Base-by-base conservation (phyloP, 176 grass and related monocot genomes). In the Paspalum vaginatum region DNA sequence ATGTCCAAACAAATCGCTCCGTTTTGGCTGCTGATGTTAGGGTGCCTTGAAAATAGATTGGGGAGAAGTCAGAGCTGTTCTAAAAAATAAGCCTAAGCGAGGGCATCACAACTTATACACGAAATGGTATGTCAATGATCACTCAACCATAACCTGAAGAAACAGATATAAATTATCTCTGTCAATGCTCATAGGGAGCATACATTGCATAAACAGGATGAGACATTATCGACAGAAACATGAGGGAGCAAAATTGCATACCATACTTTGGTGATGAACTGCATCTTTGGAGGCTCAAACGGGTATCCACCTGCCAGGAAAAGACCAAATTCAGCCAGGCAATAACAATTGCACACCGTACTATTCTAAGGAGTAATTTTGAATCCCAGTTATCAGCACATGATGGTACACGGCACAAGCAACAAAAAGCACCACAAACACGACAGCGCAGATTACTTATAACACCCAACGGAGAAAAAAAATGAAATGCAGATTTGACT, bases 1-100 rank as follows among this genome's bases (percentile, higher is more conserved):
- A 99, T 99, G 75, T 99, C 97, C 86, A 99, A 96, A 82, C 97
- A 99, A 84, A 99, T 99, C 49, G 97, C 97, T 43, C 97, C 97
- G 67, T 91, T 99, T 84, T 99, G 97, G 85, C 93, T 99, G 84
- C 97, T 99, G 69, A 99, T 99, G 37, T 99, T 99, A 63, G 97
- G 97, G 48, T 99, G 97, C 97, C 97, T 99, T 88, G 72, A 85
- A 90, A 8, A 81, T 44, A 69, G 24, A 81, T 74, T 73, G 43
- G 84, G 63, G 22, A 89, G 16, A 87, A 73, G 81, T 70, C 21
- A 83, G 50, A 60, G 26, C 65, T 73, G 5, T 4, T 17, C 49
- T 0, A 14, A 68, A 26, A 27, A 22, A 32, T 32, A 32, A 26
- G 74, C 21, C 20, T 32, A 61, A 32, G 15, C 3, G 8, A 26